Evolutionary conservation across 352 stramenopile species (phyloP), one percentile per base, ranked within the genome.

Genomic region (Pythium graminicola): DNA sequence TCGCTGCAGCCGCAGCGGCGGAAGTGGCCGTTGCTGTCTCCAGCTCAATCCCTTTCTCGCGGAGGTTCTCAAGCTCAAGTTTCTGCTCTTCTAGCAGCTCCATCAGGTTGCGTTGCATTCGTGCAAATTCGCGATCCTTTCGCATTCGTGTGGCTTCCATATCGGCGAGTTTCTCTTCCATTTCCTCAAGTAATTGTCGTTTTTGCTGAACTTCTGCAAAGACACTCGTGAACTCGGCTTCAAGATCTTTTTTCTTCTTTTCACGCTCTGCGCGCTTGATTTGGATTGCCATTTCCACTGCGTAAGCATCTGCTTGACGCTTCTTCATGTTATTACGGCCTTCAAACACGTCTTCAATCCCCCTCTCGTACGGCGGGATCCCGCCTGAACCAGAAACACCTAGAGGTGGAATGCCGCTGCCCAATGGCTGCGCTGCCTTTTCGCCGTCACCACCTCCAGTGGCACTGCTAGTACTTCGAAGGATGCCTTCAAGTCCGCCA

Each of bases 271-370:
- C 73, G 27, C 84, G 79, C 54, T 97, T 97, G 57, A 97, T 88
- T 58, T 96, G 89, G 33, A 97, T 86, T 23, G 69, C 7, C 98
- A 71, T 62, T 97, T 98, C 80, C 97, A 97, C 73, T 98, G 91
- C 14, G 97, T 63, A 17, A 98, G 77, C 72, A 98, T 95, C 67
- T 98, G 91, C 51, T 96, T 89, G 33, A 90, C 95, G 56, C 58
- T 80, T 70, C 23, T 72, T 69, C 48, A 76, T 56, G 5, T 60
- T 53, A 19, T 67, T 64, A 9, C 70, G 76, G 1, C 60, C 70
- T 46, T 89, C 74, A 26, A 91, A 76, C 22, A 54, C 50, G 4
- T 67, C 60, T 50, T 86, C 68, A 1, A 68, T 64, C 16, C 70
- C 75, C 7, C 69, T 58, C 39, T 85, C 76, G 40, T 86, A 89